Evolutionary conservation across 805 yeast species (phyloP).

Genomic region (Metschnikowia koreensis): DNA sequence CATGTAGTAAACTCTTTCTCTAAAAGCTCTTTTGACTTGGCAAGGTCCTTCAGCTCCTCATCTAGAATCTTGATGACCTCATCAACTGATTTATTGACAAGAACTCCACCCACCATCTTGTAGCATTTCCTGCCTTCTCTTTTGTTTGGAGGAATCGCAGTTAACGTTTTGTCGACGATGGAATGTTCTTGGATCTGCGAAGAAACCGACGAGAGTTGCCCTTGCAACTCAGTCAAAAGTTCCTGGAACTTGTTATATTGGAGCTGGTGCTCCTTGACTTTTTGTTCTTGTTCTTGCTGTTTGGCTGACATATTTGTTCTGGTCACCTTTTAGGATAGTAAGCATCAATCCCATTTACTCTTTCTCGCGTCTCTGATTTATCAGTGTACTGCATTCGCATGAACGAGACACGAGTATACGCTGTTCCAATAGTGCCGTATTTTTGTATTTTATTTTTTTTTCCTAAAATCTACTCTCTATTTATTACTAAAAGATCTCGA

Average conservation of each 20-base stretch:
- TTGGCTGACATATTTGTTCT: slow-evolving; percentile 15
- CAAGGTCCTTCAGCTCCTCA: slow-evolving; percentile 40
- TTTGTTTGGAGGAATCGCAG: slow-evolving; percentile 31
- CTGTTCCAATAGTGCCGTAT: background rate
- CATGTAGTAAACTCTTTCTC: slow-evolving; percentile 27
- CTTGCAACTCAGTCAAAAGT: slow-evolving; percentile 36
- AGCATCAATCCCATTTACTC: background rate
- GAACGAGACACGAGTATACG: background rate
- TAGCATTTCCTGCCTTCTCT: slow-evolving; percentile 68
- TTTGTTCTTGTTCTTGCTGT: slow-evolving; percentile 27
- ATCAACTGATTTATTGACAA: slow-evolving; percentile 78
- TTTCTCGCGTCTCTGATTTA: slow-evolving; percentile 1
- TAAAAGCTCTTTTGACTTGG: slow-evolving; percentile 20
- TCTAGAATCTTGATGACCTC: slow-evolving; percentile 66
- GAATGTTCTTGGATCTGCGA: slow-evolving; percentile 41
- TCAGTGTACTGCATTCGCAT: slow-evolving; percentile 5
- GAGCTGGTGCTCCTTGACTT: slow-evolving; percentile 40
- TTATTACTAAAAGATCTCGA: too few species aligned
- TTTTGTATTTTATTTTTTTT: background rate
- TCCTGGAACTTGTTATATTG: slow-evolving; percentile 43
- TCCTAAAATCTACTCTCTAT: background rate
- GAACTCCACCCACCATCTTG: slow-evolving; percentile 91
- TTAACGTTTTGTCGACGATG: slow-evolving; percentile 42
- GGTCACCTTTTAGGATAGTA: background rate
- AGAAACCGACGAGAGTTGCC: slow-evolving; percentile 33